Conservation (phyloP, 345 rosid genomes). For the Eutrema heterophyllum region DNA sequence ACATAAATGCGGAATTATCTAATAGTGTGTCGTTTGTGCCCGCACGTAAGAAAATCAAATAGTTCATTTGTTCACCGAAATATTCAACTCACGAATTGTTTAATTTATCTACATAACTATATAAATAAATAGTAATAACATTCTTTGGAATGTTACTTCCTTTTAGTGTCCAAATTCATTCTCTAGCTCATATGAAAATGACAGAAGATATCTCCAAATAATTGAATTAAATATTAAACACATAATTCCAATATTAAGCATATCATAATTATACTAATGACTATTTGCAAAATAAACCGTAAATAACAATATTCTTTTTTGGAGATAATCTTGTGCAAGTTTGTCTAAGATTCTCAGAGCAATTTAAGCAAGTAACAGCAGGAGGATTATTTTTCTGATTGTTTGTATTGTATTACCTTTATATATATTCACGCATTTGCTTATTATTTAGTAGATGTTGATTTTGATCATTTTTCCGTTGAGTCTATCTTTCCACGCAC, state of each 20-base stretch:
- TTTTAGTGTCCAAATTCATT: conserved; percentile 18
- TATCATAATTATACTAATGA: background rate
- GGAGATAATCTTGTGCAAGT: conserved; percentile 64
- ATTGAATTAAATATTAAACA: background rate
- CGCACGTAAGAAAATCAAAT: conserved; percentile 23
- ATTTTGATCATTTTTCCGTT: no score
- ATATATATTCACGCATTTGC: conserved; percentile 65
- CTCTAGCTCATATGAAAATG: background rate
- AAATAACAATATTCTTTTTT: background rate
- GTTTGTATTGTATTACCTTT: background rate
- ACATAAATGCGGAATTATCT: background rate
- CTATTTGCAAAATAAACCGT: background rate
- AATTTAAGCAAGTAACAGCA: background rate
- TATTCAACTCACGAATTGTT: conserved; percentile 2
- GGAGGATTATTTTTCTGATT: background rate
- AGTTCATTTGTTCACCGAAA: background rate
- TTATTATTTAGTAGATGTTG: no score
- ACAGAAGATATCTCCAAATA: background rate
- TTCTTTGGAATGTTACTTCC: conserved; percentile 14
- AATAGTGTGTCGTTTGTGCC: conserved; percentile 19
- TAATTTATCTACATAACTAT: background rate
- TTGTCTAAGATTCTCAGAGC: conserved; percentile 11
- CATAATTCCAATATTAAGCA: background rate
- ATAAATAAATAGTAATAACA: background rate
- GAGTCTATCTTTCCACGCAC: background rate